phyloP scores from a whole-genome alignment of 371 early-diverging fungal genomes.

The Rhizomucor pusillus region DNA sequence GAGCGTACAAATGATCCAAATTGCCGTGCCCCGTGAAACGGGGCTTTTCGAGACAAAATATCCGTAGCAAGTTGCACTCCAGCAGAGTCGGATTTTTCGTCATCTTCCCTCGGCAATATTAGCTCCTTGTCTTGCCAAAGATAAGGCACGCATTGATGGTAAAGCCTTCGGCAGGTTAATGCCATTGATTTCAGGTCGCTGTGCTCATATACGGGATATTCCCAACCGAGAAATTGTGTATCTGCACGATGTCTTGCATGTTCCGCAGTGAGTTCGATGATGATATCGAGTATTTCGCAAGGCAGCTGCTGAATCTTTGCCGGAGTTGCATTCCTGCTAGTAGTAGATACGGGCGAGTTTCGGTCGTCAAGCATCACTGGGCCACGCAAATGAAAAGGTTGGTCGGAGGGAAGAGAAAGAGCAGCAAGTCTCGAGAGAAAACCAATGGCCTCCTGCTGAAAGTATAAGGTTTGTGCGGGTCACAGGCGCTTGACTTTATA shows the following conservation, averaged over 20 bases:
- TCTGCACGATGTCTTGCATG: slow-evolving; percentile 13
- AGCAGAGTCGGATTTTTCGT: slow-evolving; percentile 15
- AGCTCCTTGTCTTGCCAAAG: slow-evolving; percentile 51
- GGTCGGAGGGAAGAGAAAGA: no score
- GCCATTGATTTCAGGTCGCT: slow-evolving; percentile 31
- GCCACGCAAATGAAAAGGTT: no score
- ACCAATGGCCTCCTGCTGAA: neutral
- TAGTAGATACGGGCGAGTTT: neutral
- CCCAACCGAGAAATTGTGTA: slow-evolving; percentile 36
- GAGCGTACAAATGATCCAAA: slow-evolving; percentile 44
- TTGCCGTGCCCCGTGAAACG: slow-evolving; percentile 16
- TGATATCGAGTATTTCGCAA: slow-evolving; percentile 34
- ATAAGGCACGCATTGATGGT: slow-evolving; percentile 35
- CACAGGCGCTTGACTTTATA: neutral
- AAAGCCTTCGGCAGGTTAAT: slow-evolving; percentile 32
- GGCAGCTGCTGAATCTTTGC: slow-evolving; percentile 28
- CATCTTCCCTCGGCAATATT: slow-evolving; percentile 38
- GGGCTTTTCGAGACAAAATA: slow-evolving; percentile 24
- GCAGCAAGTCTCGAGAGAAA: neutral
- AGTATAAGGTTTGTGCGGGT: neutral
- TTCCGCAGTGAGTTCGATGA: slow-evolving; percentile 23
- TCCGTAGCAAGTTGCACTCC: slow-evolving; percentile 36
- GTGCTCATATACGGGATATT: slow-evolving; percentile 37
- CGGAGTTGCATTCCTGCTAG: neutral
- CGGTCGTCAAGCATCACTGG: neutral